Evolutionary conservation across 2,329 filamentous ascomycete genomes (phyloP), one percentile per base, ranked within the genome.

Genomic region (Paecilomyces dactylethromorphus): DNA sequence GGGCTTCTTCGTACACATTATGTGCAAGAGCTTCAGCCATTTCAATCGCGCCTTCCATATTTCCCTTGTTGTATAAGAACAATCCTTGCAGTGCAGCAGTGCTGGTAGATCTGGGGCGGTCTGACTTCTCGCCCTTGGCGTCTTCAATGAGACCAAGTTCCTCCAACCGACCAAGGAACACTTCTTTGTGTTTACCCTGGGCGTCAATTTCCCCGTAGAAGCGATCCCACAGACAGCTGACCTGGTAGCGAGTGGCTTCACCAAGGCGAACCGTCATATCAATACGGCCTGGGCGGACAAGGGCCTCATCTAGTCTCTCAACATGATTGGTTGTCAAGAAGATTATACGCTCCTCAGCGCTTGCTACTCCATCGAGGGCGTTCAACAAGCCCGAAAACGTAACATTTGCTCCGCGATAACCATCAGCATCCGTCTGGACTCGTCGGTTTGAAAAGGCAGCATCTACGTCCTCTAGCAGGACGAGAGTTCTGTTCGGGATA

Each of bases 311-410:
- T 1, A 97, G 82, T 49, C 91, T 84, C 64, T 97, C 92, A 39
- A 96, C 86, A 69, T 97, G 91, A 69, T 99, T 99, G 21, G 93
- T 96, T 1, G 94, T 99, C 62, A 96, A 81, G 74, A 99, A 96
- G 1, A 95, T 87, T 62, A 99, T 90, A 56, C 94, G 85, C 78
- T 97, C 93, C 72, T 97, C 94, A 12, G 92, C 91, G 56, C 92
- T 95, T 6, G 92, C 92, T n/a, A 97, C 86, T 1, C 94, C 94
- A 63, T 99, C 94, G 13, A 93, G 75, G 0, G 90, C 89, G 68
- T 92, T 92, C 39, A 97, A 79, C 21, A 97, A 78, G 0, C 93
- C 93, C 0, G 93, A 97, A 68, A 97, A 97, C 0, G 94, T 99
- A 24, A 97, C 92, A 18, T 90, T 94, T 1, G 90, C 88, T 26